These are phyloP conservation scores for Amborella trichopoda DNA, from an alignment of 164 flowering plant genomes.

Conservation along the genomic window DNA sequence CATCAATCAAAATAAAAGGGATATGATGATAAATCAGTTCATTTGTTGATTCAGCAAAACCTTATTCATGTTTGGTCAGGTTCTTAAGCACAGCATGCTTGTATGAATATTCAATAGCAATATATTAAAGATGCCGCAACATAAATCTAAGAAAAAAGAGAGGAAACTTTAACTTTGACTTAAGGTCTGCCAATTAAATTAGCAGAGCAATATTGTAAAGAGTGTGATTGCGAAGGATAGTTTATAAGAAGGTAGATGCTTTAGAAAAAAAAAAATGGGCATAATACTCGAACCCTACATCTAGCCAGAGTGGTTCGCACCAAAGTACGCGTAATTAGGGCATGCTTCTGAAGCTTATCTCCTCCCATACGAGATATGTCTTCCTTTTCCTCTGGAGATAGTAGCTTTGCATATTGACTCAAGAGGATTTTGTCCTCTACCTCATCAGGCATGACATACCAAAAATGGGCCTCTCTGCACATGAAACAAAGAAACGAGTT, in stretches of 20 bases:
- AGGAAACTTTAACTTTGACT: too few species aligned
- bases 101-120: too few species aligned
- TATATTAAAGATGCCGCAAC: too few species aligned
- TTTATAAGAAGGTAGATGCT: too few species aligned
- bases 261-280: too few species aligned
- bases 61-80: too few species aligned
- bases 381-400: constrained; percentile 63
- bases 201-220: too few species aligned
- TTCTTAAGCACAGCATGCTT: too few species aligned
- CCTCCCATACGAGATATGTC: constrained; percentile 32
- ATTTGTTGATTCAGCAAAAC: too few species aligned
- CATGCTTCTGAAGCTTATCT: constrained; percentile 46
- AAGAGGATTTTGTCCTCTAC: constrained; percentile 43
- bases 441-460: constrained; percentile 73
- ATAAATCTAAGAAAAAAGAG: too few species aligned
- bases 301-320: constrained; percentile 87
- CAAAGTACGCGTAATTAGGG: constrained; percentile 70
- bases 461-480: constrained; percentile 77
- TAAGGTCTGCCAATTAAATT: too few species aligned
- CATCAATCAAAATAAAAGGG: background rate
- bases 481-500: constrained; percentile 1
- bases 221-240: too few species aligned
- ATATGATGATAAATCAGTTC: background rate
- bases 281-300: constrained; percentile 35
- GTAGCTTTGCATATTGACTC: constrained; percentile 39